These are phyloP conservation scores for Lagenaria siceraria DNA, from an alignment of 306 rosid genomes.

Conservation along the genomic window DNA sequence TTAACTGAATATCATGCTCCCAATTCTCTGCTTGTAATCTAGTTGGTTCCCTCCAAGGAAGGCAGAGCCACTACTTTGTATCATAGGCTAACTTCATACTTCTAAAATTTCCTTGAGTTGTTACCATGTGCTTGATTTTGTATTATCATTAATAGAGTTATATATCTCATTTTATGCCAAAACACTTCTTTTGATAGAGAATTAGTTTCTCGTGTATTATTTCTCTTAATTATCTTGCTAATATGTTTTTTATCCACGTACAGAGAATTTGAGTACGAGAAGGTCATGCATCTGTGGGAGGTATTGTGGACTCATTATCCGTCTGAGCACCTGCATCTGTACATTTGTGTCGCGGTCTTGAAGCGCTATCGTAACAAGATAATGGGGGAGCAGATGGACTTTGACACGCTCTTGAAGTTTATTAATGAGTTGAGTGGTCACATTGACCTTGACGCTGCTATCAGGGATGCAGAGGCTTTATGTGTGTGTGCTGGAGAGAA, in stretches of 20 bases:
- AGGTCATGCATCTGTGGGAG: slow-evolving; percentile 87
- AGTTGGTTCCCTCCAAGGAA: not conserved
- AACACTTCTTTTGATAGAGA: not conserved
- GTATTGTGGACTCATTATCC: slow-evolving; percentile 83
- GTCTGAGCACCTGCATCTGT: slow-evolving; percentile 90
- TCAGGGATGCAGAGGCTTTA: slow-evolving; percentile 90
- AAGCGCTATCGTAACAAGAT: slow-evolving; percentile 69
- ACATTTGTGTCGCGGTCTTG: slow-evolving; percentile 77
- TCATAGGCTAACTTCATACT: not conserved
- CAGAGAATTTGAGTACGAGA: slow-evolving; percentile 80
- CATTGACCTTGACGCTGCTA: slow-evolving; percentile 57
- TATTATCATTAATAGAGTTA: not conserved
- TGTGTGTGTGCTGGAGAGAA: slow-evolving; percentile 86
- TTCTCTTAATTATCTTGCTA: not conserved
- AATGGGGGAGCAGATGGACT: slow-evolving; percentile 92
- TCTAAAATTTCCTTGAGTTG: not conserved
- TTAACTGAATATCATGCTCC: too few species aligned
- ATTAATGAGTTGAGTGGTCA: slow-evolving; percentile 85
- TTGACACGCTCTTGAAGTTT: slow-evolving; percentile 87
- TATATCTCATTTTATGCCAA: not conserved
- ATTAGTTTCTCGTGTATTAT: not conserved
- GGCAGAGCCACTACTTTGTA: not conserved
- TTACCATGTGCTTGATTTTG: not conserved
- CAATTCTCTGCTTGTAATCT: not conserved
- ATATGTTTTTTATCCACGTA: not conserved